Base-by-base conservation (phyloP, 805 yeast genomes). In the Isabelozyma rhagii region DNA sequence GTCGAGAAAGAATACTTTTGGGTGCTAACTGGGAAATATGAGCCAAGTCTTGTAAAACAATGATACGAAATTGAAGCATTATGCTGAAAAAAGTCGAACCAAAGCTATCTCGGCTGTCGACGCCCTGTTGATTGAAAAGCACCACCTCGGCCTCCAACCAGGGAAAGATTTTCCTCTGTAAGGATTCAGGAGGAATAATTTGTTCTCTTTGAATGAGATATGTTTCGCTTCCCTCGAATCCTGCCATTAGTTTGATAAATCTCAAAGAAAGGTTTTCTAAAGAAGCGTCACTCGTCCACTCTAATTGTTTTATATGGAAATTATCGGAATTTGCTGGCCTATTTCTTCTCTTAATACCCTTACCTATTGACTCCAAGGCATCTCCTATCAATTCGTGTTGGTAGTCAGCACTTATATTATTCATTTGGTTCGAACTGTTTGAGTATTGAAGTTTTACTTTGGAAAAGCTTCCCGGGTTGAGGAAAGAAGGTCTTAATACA, bases 401-500 rank as follows among this genome's bases (percentile, higher is more conserved):
- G 25, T 21, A 21, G 6, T 4, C 25, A 21, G 6, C 25, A 21
- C 25, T 21, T 4, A 21, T 21, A 21, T 21, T 21, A 21, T 21
- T 21, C 25, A 21, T 21, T 21, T 21, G 25, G 25, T 21, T 21
- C 8, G 36, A 13, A 31, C 1, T 31, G 8, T 10, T 10, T 31
- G 36, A 31, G 36, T 10, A 31, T 31, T 31, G 36, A 10, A 31
- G 36, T 13, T 13, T 31, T 4, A 10, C n/a, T 31, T 31, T 31
- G 7, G n/a, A 31, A 4, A 10, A 31, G 3, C 36, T 31, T 8
- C n/a, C n/a, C 7, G n/a, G n/a, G 3, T 4, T 31, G 10, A 10
- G 36, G 8, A 31, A 31, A 13, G 10, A 62, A 66, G 39, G 61
- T 53, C 46, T 62, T 60, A 52, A 62, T 41, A 14, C 29, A 25